A percentile compares a stretch with the other conserved stretches of the same genome.
phyloP scores from a whole-genome alignment of 192 early-diverging fungal species.

The Coemansia sp. region DNA sequence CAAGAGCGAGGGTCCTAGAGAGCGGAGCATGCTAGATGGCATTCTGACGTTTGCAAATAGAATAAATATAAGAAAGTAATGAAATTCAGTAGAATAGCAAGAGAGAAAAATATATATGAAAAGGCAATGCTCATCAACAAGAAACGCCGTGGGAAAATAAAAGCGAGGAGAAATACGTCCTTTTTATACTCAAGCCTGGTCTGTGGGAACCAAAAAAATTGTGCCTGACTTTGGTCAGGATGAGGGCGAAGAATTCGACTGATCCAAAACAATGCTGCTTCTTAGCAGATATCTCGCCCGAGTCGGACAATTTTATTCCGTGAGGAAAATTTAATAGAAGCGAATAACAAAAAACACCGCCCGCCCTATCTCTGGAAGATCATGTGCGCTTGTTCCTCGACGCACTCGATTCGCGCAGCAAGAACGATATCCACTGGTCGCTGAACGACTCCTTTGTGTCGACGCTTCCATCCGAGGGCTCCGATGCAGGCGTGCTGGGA shows the following conservation, averaged over 20 bases:
- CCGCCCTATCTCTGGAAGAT: not conserved
- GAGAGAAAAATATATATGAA: not conserved
- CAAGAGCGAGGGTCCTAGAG: not conserved
- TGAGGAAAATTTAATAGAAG: too few species aligned
- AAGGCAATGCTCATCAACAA: too few species aligned
- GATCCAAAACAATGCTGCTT: too few species aligned
- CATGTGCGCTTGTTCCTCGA: constrained; percentile 13
- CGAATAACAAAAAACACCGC: too few species aligned
- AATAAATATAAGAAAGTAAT: not conserved
- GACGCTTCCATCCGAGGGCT: constrained; percentile 17
- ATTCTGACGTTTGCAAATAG: not conserved
- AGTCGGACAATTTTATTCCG: too few species aligned
- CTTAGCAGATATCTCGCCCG: too few species aligned
- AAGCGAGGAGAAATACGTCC: too few species aligned
- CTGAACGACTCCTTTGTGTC: constrained; percentile 70
- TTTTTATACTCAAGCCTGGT: too few species aligned
- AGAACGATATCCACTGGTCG: constrained; percentile 80
- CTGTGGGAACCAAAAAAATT: too few species aligned
- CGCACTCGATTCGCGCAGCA: constrained; percentile 64
- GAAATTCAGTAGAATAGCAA: not conserved
- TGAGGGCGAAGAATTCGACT: too few species aligned
- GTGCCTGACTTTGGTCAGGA: too few species aligned
- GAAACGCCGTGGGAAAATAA: too few species aligned
- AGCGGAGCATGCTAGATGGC: not conserved
- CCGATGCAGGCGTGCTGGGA: constrained; percentile 56